phyloP scores from a whole-genome alignment of 768 basidiomycete species.

The Macrolepiota albuminosa region DNA sequence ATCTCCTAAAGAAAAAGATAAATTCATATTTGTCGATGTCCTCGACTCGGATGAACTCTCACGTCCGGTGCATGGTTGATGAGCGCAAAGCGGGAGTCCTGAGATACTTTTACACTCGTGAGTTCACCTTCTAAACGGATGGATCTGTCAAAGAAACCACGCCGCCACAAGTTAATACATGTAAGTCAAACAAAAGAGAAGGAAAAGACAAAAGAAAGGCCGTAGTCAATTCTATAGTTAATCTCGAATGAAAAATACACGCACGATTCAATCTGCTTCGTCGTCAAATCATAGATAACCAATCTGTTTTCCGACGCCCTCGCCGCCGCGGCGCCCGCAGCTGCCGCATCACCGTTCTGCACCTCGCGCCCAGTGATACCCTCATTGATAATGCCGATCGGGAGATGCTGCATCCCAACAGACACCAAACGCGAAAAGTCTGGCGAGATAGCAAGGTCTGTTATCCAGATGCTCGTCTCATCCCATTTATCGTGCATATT shows the following conservation, averaged over 20 bases:
- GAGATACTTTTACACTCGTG: conserved; percentile 83
- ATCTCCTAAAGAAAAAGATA: conserved; percentile 64
- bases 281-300: conserved; percentile 71
- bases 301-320: conserved; percentile 53
- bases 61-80: conserved; percentile 88
- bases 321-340: conserved; percentile 25
- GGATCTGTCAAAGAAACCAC: conserved; percentile 37
- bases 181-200: neutral
- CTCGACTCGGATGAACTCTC: conserved; percentile 25
- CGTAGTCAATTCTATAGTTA: neutral
- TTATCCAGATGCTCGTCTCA: conserved; percentile 70
- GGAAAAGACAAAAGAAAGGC: neutral
- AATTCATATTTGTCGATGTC: conserved; percentile 11
- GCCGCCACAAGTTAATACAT: conserved; percentile 4
- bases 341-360: conserved; percentile 11
- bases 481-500: conserved; percentile 68
- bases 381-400: conserved; percentile 16
- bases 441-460: conserved; percentile 83
- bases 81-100: conserved; percentile 81
- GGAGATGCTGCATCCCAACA: conserved; percentile 51
- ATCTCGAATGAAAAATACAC: conserved; percentile 24
- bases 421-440: conserved; percentile 81
- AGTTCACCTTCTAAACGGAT: conserved; percentile 72
- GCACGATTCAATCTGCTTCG: conserved; percentile 65
- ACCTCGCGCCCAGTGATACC: conserved; percentile 14